Percentiles rank a stretch among this genome's conserved stretches.
Evolutionary conservation across 108 stramenopile species (phyloP).

Genomic region (Skeletonema menzelii): DNA sequence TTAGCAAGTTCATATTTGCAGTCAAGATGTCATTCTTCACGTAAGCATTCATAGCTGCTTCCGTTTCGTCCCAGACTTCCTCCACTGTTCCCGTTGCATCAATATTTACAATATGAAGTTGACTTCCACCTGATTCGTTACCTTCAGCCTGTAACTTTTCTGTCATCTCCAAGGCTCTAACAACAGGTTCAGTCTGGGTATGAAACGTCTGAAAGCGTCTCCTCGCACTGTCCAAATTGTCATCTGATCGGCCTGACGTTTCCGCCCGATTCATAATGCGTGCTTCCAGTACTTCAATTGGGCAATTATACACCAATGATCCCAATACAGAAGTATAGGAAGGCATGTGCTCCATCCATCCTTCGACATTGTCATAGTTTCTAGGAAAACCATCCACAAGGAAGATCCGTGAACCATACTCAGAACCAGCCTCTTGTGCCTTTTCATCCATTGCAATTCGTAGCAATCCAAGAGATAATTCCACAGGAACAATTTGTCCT

Average conservation of each 20-base stretch:
- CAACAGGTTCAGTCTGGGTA: slow-evolving; percentile 80
- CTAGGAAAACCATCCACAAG: slow-evolving; percentile 99
- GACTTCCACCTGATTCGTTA: slow-evolving; percentile 19
- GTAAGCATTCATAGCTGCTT: slow-evolving; percentile 63
- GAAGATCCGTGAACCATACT: slow-evolving; percentile 69
- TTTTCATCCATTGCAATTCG: slow-evolving; percentile 75
- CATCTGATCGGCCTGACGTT: slow-evolving; percentile 93
- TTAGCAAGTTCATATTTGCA: slow-evolving; percentile 52
- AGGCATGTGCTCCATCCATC: slow-evolving; percentile 77
- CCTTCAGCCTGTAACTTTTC: slow-evolving; percentile 31
- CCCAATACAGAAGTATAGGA: slow-evolving; percentile 57
- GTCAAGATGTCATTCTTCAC: slow-evolving; percentile 74
- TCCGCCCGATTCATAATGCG: slow-evolving; percentile 83
- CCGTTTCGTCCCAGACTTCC: slow-evolving; percentile 75
- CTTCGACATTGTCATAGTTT: slow-evolving; percentile 89
- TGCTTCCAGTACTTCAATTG: slow-evolving; percentile 75
- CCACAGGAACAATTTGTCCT: slow-evolving; percentile 95
- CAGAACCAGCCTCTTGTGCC: slow-evolving; percentile 15
- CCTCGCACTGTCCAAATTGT: slow-evolving; percentile 83
- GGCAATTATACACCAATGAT: slow-evolving; percentile 91
- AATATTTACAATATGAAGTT: slow-evolving; percentile 61
- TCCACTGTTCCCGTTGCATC: slow-evolving; percentile 64
- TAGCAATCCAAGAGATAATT: slow-evolving; percentile 86
- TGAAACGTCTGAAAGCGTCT: slow-evolving; percentile 90
- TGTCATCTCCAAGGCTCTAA: slow-evolving; percentile 57